Evolutionary conservation across 2,329 filamentous ascomycete species (phyloP).

Genomic region (Chaetothyriales sp.): DNA sequence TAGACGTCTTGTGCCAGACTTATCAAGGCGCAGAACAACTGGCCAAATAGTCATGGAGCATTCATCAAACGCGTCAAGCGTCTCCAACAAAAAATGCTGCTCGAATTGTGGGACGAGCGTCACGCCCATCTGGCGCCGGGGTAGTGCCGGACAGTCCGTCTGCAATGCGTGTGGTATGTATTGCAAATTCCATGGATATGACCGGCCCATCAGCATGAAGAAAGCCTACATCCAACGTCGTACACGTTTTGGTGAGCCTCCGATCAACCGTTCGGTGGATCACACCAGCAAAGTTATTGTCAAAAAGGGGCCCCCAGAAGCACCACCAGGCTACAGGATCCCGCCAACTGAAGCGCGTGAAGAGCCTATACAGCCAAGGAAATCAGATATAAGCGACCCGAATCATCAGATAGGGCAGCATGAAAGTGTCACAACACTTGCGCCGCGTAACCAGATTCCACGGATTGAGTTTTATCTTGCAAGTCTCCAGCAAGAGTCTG

Average conservation of each 20-base stretch:
- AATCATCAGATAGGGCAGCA: no score
- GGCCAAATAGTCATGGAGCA: not conserved
- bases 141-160: not conserved
- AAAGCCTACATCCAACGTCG: not conserved
- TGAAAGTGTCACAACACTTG: no score
- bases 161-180: not conserved
- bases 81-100: not conserved
- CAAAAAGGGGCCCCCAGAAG: no score
- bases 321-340: no score
- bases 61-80: not conserved
- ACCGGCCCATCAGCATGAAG: not conserved
- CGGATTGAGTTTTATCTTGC: no score
- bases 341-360: no score
- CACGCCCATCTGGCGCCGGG: not conserved
- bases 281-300: no score
- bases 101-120: not conserved
- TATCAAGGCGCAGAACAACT: not conserved
- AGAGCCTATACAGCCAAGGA: no score
- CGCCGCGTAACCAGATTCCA: no score
- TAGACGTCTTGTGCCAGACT: no score
- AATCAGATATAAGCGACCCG: no score
- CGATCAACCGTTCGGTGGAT: not conserved
- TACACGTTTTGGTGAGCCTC: not conserved
- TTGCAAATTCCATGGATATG: not conserved
- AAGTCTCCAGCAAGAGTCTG: no score